phyloP scores from a whole-genome alignment of 2,329 filamentous ascomycete genomes.

The Cadophora sp. region DNA sequence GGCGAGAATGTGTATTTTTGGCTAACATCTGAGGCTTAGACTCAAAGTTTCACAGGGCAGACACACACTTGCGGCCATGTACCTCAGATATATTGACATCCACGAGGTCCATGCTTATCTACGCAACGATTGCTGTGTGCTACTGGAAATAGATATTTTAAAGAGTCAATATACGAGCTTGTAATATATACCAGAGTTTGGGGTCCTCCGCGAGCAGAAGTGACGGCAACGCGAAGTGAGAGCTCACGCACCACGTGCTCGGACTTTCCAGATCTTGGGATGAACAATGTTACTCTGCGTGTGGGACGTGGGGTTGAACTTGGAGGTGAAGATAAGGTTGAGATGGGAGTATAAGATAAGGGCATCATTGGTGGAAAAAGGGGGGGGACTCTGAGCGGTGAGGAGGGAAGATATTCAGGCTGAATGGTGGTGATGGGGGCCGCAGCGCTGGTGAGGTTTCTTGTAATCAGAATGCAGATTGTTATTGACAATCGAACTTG shows the following conservation, averaged over 20 bases:
- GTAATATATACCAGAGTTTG: constrained; percentile 11
- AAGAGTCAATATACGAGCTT: neutral
- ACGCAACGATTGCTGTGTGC: neutral
- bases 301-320: constrained; percentile 13
- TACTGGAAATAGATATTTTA: neutral
- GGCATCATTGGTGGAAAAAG: constrained; percentile 6
- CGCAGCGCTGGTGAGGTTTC: constrained; percentile 11
- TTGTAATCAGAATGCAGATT: constrained; percentile 10
- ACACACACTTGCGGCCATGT: constrained; percentile 1
- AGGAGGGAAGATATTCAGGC: constrained; percentile 7
- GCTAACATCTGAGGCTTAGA: neutral
- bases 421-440: constrained; percentile 1
- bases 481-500: neutral
- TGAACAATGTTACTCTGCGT: constrained; percentile 19
- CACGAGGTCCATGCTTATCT: neutral
- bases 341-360: constrained; percentile 17
- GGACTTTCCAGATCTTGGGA: constrained; percentile 19
- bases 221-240: constrained; percentile 14
- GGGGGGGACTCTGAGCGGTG: constrained; percentile 10
- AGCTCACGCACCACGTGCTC: constrained; percentile 15
- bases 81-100: constrained; percentile 8
- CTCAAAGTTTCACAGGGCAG: constrained; percentile 6
- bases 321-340: constrained; percentile 25
- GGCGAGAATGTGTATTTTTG: neutral
- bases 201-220: neutral